Base-by-base conservation (phyloP, 1,284 basidiomycete genomes). In the Dichomitus squalens region DNA sequence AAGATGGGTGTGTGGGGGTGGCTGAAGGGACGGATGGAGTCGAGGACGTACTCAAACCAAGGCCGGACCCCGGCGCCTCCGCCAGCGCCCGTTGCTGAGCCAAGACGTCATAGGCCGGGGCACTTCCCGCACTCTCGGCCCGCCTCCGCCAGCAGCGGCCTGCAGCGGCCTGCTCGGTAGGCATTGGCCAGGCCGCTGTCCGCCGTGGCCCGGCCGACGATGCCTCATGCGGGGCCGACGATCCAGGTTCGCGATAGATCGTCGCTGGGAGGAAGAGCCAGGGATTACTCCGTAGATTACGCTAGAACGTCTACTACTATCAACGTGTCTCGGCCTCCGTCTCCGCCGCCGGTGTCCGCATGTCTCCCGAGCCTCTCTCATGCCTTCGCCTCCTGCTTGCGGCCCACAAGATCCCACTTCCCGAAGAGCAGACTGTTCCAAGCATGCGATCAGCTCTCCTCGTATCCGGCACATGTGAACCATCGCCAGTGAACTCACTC, bases 401-500 rank as follows among this genome's bases (percentile, higher is more conserved):
- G 59, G 41, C 31, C 56, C 43, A 54, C 35, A 48, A 73, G 57
- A 52, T 76, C 68, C 81, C 82, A 83, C 66, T 80, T 80, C 31
- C 82, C 81, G 63, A 84, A 79, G 40, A 82, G 58, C 9, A 79
- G 66, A 59, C 81, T 83, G 52, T 41, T 49, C 43, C 41, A 34
- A 11, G 7, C 27, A n/a, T 46, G 46, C 18, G 56, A 60, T 41
- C 53, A 55, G 58, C 51, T 64, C 53, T 25, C 35, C 34, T 31
- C 6, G 23, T 31, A 49, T 31, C 20, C 25, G 43, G 40, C 31
- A 18, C 27, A 35, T 49, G 31, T 48, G 49, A 55, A 51, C 18
- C 14, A 44, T 41, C 18, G 29, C 50, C 29, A 59, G 7, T 27
- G 41, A 18, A 86, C 90, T 63, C 66, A 92, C 90, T 94, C 91